A percentile compares a stretch with the other conserved stretches of the same genome.
Conservation (phyloP, 352 stramenopile species). For the Phytophthora sojae region DNA sequence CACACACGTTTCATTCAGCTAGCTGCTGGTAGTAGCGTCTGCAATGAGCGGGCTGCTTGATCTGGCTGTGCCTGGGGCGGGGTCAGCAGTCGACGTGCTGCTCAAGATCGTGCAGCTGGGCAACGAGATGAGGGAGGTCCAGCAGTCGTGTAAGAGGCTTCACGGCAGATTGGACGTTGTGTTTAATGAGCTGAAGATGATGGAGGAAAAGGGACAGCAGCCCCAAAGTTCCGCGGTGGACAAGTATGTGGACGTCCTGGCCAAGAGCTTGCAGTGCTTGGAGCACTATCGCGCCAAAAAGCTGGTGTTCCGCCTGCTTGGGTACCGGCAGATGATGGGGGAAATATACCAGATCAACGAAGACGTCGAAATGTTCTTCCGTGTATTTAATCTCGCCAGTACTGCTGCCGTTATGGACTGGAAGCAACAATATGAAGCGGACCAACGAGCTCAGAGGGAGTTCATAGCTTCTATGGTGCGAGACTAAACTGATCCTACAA, state of each 20-base stretch:
- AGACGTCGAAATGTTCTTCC: slow-evolving; percentile 20
- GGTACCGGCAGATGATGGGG: slow-evolving; percentile 12
- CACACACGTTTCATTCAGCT: background rate
- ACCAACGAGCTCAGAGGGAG: slow-evolving; percentile 3
- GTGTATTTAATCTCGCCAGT: slow-evolving; percentile 12
- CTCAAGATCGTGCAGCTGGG: background rate
- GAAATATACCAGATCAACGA: slow-evolving; percentile 19
- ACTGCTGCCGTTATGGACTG: slow-evolving; percentile 22
- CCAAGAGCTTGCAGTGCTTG: slow-evolving; percentile 6
- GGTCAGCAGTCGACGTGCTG: background rate
- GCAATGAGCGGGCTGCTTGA: background rate
- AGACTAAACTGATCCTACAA: slow-evolving; percentile 3
- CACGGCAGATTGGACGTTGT: background rate
- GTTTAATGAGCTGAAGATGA: slow-evolving; percentile 1
- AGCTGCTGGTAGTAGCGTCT: background rate
- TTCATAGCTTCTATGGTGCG: background rate
- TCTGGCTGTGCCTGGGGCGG: background rate
- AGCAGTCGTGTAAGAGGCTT: slow-evolving; percentile 7
- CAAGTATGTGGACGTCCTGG: slow-evolving; percentile 12
- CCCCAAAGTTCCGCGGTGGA: background rate
- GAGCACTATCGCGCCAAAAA: slow-evolving; percentile 6
- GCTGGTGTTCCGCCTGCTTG: slow-evolving; percentile 1
- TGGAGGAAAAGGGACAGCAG: slow-evolving; percentile 8
- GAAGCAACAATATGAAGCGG: slow-evolving; percentile 19
- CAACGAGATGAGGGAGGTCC: background rate